phyloP scores from a whole-genome alignment of 495 filamentous ascomycete genomes.

The Penicillium ucsense region DNA sequence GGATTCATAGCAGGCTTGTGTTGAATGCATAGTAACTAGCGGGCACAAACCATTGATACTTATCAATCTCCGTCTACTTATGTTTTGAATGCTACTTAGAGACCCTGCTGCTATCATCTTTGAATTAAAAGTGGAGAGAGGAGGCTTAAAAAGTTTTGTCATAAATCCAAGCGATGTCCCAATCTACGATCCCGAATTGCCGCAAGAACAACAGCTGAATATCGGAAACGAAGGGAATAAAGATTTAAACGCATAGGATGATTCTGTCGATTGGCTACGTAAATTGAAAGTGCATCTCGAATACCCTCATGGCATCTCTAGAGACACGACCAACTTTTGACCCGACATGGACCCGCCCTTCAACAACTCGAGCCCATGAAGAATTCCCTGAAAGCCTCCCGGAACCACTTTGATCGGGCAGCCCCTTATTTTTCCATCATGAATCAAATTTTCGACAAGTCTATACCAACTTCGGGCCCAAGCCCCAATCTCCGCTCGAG shows the following conservation, averaged over 20 bases:
- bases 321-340: conserved; percentile 19
- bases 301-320: neutral
- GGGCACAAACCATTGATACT: too few relatives aligned
- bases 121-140: too few relatives aligned
- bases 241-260: neutral
- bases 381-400: conserved; percentile 19
- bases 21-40: too few relatives aligned
- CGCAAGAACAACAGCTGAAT: too few relatives aligned
- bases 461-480: conserved; percentile 13
- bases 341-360: conserved; percentile 17
- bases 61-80: too few relatives aligned
- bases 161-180: too few relatives aligned
- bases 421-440: conserved; percentile 11
- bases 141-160: too few relatives aligned
- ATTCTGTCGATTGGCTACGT: neutral
- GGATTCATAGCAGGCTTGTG: too few relatives aligned
- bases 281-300: too few relatives aligned
- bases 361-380: conserved; percentile 17
- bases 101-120: too few relatives aligned
- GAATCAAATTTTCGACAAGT: conserved; percentile 13
- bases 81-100: too few relatives aligned
- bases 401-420: conserved; percentile 12
- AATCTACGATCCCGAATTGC: too few relatives aligned
- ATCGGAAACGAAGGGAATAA: neutral
- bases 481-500: conserved; percentile 12